A percentile compares a stretch with the other conserved stretches of the same genome.
These are phyloP conservation scores for Lachancea sp. DNA, from an alignment of 805 yeast species.

Conservation along the genomic window DNA sequence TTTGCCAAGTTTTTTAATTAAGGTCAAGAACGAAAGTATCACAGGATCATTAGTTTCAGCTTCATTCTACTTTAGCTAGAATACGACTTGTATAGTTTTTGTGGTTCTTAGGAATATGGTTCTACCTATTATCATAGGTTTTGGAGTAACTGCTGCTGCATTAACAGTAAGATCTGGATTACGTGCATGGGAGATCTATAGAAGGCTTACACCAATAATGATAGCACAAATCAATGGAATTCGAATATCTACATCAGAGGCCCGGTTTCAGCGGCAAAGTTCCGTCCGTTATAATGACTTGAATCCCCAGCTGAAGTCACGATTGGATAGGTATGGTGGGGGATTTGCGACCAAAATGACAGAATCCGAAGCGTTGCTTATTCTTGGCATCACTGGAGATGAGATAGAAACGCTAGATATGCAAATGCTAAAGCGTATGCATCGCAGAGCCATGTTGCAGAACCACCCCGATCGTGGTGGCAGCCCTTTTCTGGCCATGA, in stretches of 20 bases:
- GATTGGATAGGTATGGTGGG: constrained; percentile 41
- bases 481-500: constrained; percentile 79
- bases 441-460: constrained; percentile 75
- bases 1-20: too few species aligned
- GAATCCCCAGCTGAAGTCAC: constrained; percentile 10
- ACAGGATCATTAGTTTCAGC: too few species aligned
- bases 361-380: constrained; percentile 62
- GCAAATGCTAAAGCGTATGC: constrained; percentile 63
- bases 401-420: constrained; percentile 46
- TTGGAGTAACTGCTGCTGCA: constrained; percentile 27
- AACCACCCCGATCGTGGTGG: constrained; percentile 97
- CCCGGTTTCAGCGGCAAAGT: constrained; percentile 12
- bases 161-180: constrained; percentile 25
- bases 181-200: constrained; percentile 29
- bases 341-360: constrained; percentile 61
- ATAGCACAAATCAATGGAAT: constrained; percentile 29
- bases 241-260: constrained; percentile 9
- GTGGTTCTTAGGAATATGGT: constrained; percentile 29
- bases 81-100: too few species aligned
- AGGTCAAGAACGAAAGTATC: too few species aligned
- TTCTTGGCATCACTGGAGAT: constrained; percentile 51
- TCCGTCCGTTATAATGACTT: constrained; percentile 14
- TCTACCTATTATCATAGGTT: constrained; percentile 28
- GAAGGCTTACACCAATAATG: constrained; percentile 21
- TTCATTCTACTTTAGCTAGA: too few species aligned